Evolutionary conservation across 495 filamentous ascomycete genomes (phyloP).

Genomic region (Daldinia loculata): DNA sequence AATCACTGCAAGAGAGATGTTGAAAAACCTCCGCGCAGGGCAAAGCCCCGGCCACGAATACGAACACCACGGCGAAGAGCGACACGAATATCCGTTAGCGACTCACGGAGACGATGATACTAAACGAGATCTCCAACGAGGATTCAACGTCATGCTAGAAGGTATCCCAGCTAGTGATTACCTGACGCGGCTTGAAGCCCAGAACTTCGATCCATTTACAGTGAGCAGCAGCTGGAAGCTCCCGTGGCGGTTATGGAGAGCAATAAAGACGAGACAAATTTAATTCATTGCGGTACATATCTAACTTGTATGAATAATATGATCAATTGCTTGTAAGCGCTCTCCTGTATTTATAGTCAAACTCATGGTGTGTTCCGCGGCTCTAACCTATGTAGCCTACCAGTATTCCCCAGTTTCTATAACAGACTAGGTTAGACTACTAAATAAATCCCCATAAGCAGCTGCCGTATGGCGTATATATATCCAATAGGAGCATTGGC

Average conservation of each 20-base stretch:
- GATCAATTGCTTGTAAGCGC: background rate
- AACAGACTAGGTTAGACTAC: background rate
- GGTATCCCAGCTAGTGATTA: constrained; percentile 80
- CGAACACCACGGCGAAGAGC: constrained; percentile 83
- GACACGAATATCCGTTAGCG: constrained; percentile 67
- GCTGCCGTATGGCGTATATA: background rate
- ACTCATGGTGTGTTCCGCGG: background rate
- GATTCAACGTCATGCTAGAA: constrained; percentile 81
- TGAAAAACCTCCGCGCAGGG: constrained; percentile 76
- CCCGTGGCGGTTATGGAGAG: constrained; percentile 85
- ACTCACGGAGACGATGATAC: constrained; percentile 44
- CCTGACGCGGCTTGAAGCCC: constrained; percentile 76
- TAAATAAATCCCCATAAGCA: background rate
- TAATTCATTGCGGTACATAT: constrained; percentile 8
- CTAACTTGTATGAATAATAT: background rate
- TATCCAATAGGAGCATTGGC: background rate
- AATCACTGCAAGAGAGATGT: constrained; percentile 92
- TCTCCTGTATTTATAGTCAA: background rate
- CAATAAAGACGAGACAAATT: constrained; percentile 67
- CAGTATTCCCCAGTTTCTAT: background rate
- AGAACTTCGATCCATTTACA: constrained; percentile 81
- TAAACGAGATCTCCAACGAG: constrained; percentile 64
- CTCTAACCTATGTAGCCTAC: background rate
- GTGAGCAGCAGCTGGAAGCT: constrained; percentile 83
- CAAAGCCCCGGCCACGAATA: constrained; percentile 81